Evolutionary conservation across 495 filamentous ascomycete species (phyloP), one percentile per base, ranked within the genome.

Genomic region (Lasiosphaeris hirsuta): DNA sequence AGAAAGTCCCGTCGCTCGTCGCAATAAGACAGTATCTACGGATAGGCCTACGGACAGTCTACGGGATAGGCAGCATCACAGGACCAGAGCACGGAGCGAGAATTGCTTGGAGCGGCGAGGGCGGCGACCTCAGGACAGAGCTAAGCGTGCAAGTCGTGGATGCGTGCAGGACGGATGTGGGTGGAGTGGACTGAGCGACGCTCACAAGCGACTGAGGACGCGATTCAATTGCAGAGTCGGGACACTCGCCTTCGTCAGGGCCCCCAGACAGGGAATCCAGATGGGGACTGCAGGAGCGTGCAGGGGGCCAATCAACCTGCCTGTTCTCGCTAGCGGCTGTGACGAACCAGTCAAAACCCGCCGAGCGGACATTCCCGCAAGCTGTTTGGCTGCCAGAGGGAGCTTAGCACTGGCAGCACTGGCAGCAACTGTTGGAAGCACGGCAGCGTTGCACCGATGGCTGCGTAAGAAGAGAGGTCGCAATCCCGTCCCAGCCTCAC

Each of bases 401-500:
- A 53, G 17, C 43, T 45, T 23, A 45, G 23, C 23, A 30, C 47
- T 14, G 14, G 30, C 47, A 45, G 23, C 23, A 30, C 47, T 14
- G 14, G 30, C 47, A 7, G 23, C 51, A 23, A 19, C 51, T 44
- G 51, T 41, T 30, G 18, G 40, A 54, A 13, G 14, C 33, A 39
- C 42, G 35, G 17, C 8, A n/a, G 4, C 15, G n/a, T 40, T 38
- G 49, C 18, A 43, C 23, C 23, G 23, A 30, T 43, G 41, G 18
- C 43, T 23, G 30, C 43, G 30, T 17, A 41, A 11, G 43, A 23
- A 33, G 46, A 33, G n/a, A 49, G 36, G 36, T 40, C 49, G 35
- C 49, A 51, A 51, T 39, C 36, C 49, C 49, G 30, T 51, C 49
- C 49, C 49, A 51, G 49, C 49, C 49, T 51, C 49, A 51, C 49